Evolutionary conservation across 495 filamentous ascomycete genomes (phyloP).

Genomic region (Penicillium turbatum): DNA sequence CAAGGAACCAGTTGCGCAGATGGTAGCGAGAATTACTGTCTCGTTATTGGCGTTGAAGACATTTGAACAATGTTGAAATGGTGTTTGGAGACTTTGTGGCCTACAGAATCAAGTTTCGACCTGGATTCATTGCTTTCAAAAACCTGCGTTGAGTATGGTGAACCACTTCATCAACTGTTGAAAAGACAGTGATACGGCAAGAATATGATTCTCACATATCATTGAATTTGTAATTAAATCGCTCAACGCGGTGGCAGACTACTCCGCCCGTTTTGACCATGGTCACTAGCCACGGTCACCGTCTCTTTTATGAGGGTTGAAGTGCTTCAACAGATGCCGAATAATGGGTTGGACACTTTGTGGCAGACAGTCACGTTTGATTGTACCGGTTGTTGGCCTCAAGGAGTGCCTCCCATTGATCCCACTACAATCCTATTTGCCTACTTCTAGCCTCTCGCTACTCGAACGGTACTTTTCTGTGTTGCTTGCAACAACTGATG

Average conservation of each 20-base stretch:
- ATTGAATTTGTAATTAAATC: conserved; percentile 2
- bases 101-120: conserved; percentile 2
- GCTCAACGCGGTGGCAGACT: neutral
- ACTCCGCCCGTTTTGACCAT: neutral
- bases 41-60: neutral
- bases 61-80: conserved; percentile 1
- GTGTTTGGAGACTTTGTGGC: neutral
- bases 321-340: too few relatives aligned
- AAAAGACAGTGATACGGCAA: neutral
- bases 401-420: too few relatives aligned
- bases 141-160: neutral
- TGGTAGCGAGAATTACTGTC: neutral
- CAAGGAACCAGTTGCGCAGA: neutral
- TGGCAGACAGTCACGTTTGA: too few relatives aligned
- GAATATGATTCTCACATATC: conserved; percentile 1
- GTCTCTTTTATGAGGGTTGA: neutral
- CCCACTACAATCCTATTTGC: too few relatives aligned
- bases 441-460: too few relatives aligned
- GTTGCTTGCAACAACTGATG: neutral
- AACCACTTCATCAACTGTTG: conserved; percentile 2
- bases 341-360: too few relatives aligned
- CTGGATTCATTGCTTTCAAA: neutral
- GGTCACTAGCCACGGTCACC: too few relatives aligned
- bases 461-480: neutral
- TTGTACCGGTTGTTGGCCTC: too few relatives aligned